These are phyloP conservation scores for Spathaspora passalidarum DNA, from an alignment of 805 yeast species.

Conservation along the genomic window DNA sequence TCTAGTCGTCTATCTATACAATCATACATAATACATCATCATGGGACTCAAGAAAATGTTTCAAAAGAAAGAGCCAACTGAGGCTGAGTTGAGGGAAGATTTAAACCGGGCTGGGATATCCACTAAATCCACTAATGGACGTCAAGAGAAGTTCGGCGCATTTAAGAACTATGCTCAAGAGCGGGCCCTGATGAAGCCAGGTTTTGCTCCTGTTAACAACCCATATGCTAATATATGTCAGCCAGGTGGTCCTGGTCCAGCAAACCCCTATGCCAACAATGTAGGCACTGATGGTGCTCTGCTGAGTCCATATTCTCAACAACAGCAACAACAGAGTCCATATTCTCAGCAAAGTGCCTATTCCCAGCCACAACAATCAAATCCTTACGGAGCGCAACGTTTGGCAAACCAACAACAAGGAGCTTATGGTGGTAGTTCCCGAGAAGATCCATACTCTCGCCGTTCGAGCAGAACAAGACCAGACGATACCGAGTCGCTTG, in stretches of 20 bases:
- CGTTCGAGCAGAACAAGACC: constrained; percentile 2
- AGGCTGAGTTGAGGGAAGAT: constrained; percentile 41
- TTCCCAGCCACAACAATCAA: constrained; percentile 4
- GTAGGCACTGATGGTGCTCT: constrained; percentile 1
- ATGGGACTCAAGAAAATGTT: constrained; percentile 49
- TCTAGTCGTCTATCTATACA: background rate
- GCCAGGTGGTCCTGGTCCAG: constrained; percentile 22
- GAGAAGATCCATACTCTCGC: constrained; percentile 4
- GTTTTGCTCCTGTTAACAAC: constrained; percentile 37
- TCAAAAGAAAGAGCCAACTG: constrained; percentile 49
- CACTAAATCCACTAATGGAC: constrained; percentile 29
- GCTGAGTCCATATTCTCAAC: constrained; percentile 6
- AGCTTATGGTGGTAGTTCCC: background rate
- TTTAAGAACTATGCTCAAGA: constrained; percentile 49
- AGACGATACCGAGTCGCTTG: constrained; percentile 32
- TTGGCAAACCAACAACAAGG: background rate
- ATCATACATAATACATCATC: constrained; percentile 10
- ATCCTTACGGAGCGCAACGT: background rate
- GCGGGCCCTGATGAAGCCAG: constrained; percentile 30
- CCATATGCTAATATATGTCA: constrained; percentile 33
- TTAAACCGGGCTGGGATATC: constrained; percentile 42
- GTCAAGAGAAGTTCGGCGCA: constrained; percentile 51
- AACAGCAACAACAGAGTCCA: constrained; percentile 3
- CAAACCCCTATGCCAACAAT: constrained; percentile 21
- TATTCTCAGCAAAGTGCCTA: constrained; percentile 11